Evolutionary conservation across 2,329 filamentous ascomycete genomes (phyloP), one percentile per base, ranked within the genome.

Genomic region (Ophiosphaerella narmari): DNA sequence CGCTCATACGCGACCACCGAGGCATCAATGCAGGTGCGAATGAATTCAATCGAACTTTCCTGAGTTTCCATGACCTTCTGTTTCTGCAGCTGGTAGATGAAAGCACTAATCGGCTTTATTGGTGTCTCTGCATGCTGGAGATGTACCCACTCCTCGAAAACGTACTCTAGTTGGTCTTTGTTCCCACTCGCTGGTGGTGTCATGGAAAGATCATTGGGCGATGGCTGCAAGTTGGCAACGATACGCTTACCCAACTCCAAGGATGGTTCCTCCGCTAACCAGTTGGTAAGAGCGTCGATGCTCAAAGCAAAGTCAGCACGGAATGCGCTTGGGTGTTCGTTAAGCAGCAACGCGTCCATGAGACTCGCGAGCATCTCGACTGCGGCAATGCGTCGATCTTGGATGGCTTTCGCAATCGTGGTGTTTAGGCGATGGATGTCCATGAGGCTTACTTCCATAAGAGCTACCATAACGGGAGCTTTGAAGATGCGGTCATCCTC

Each of bases 101-200:
- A 97, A 1, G 89, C 84, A 5, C 82, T 77, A 46, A 86, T 80
- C 0, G 87, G 83, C 66, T 88, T 89, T 54, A 91, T 88, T 4
- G 87, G 86, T 4, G 87, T 85, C 59, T 87, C 85, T n/a, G 86
- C 82, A 62, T 91, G 90, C 41, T 88, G 88, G 7, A 97, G 82
- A 52, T 88, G 86, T 24, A 93, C 84, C 94, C 94, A 99, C 75
- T 99, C 94, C 37, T 93, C 91, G 66, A 99, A 97, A 16, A 97
- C 82, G 68, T 99, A 97, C 62, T 95, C 91, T 75, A 96, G 85
- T 71, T 97, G 91, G 54, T 96, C 90, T 55, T 86, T 85, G 60
- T 86, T 86, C 29, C 83, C 79, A 34, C 77, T 72, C 13, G 78
- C 74, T 42, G 84, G 81, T 48, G 87, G 83, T 18, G 81, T 84